Evolutionary conservation across 2,329 filamentous ascomycete species (phyloP).

Genomic region (Fusarium sp.): DNA sequence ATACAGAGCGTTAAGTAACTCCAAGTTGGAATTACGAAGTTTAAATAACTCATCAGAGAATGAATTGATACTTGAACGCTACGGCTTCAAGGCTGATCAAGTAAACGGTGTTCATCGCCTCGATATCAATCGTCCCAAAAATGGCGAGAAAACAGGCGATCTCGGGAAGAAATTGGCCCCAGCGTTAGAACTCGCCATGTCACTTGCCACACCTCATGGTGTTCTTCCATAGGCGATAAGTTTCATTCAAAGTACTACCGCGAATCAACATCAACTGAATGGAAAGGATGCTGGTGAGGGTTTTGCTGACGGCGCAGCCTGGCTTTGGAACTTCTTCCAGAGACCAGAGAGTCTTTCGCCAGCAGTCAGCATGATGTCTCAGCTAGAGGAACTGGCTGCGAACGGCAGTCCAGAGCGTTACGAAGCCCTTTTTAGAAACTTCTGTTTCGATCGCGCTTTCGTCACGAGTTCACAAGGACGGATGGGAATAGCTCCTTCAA

Average conservation of each 20-base stretch:
- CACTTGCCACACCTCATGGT: neutral
- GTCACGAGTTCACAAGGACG: neutral
- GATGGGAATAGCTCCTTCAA: neutral
- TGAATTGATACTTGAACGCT: rapidly evolving
- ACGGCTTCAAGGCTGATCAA: neutral
- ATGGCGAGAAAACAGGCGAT: neutral
- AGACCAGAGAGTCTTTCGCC: neutral
- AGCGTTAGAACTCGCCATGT: neutral
- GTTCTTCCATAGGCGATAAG: neutral
- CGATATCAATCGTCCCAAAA: neutral
- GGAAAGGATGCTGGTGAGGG: neutral
- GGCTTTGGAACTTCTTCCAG: neutral
- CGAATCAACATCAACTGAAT: neutral
- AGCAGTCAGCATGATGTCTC: neutral
- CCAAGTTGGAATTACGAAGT: neutral
- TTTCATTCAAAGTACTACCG: neutral
- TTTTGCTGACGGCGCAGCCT: neutral
- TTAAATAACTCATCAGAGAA: rapidly evolving
- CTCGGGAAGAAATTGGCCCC: neutral
- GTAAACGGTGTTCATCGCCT: neutral
- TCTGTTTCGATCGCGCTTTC: neutral
- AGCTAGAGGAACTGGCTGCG: rapidly evolving
- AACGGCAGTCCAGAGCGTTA: neutral
- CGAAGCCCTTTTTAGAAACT: neutral
- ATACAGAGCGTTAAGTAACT: neutral